Evolutionary conservation across 345 rosid species (phyloP), one percentile per base, ranked within the genome.

Genomic region (Melaleuca alternifolia): DNA sequence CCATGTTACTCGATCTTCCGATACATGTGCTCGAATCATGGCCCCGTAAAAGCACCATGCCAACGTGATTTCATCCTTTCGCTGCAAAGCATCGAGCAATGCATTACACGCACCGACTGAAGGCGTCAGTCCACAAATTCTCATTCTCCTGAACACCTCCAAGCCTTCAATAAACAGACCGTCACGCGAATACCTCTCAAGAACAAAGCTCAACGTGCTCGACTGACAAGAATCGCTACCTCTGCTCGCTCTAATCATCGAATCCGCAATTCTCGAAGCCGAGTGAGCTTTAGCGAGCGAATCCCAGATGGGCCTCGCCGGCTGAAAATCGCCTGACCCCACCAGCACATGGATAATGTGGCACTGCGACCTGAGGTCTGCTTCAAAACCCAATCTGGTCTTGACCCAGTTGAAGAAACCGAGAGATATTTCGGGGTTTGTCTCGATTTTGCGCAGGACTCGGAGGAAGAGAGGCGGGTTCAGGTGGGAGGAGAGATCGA

Each of bases 381-480:
- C 97, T 2, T 92, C 89, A 37, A 96, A 91, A 24, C 89, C 90
- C 48, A 92, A 91, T 88, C 91, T 85, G 59, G 90, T 59, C 85
- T 82, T 86, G 26, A 90, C 93, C 92, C 92, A 93, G 79, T 92
- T 91, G 93, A 93, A 95, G 94, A 96, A 95, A 86, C 84, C 54
- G 41, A 96, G 91, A 51, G 95, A 87, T 61, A 89, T 85, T 82
- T 85, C 87, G 30, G 94, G 93, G 56, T 88, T 88, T 16, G 85
- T 50, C 85, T 91, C 89, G 88, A 94, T 94, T 79, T 87, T 93
- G 48, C 41, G 85, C 86, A 94, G 92, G 89, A 96, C 90, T 44
- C 91, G 93, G 84, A 90, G 92, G 90, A 95, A 92, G 41, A 95
- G 83, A 10, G 90, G 23, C 8, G 93, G 91, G 50, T 92, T 88